Evolutionary conservation across 441 rosid genomes (phyloP).

Genomic region (Kokia cookei): DNA sequence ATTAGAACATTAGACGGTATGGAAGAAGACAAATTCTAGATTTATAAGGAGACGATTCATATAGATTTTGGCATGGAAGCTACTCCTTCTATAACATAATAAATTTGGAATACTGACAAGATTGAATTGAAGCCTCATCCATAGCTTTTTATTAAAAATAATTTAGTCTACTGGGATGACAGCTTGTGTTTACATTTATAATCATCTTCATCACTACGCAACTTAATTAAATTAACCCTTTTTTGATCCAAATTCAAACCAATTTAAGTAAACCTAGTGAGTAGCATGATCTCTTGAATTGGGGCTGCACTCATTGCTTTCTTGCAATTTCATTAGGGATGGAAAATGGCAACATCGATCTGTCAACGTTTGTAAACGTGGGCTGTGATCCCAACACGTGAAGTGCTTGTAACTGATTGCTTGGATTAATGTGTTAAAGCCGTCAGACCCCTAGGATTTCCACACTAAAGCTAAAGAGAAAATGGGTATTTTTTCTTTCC

Average conservation of each 20-base stretch:
- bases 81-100: background rate
- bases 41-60: background rate
- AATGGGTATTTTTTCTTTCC: no score
- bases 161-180: background rate
- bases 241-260: background rate
- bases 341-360: background rate
- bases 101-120: background rate
- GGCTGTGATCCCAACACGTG: background rate
- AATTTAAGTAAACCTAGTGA: background rate
- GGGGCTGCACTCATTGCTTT: background rate
- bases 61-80: background rate
- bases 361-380: background rate
- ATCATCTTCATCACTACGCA: background rate
- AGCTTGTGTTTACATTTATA: background rate
- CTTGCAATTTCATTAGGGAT: background rate
- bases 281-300: background rate
- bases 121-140: background rate
- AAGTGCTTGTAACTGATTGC: background rate
- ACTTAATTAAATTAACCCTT: background rate
- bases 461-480: no score
- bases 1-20: background rate
- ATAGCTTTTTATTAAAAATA: background rate
- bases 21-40: background rate
- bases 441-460: no score
- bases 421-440: no score